Conservation (phyloP, 2,329 filamentous ascomycete species). For the Ophiostoma sp. region DNA sequence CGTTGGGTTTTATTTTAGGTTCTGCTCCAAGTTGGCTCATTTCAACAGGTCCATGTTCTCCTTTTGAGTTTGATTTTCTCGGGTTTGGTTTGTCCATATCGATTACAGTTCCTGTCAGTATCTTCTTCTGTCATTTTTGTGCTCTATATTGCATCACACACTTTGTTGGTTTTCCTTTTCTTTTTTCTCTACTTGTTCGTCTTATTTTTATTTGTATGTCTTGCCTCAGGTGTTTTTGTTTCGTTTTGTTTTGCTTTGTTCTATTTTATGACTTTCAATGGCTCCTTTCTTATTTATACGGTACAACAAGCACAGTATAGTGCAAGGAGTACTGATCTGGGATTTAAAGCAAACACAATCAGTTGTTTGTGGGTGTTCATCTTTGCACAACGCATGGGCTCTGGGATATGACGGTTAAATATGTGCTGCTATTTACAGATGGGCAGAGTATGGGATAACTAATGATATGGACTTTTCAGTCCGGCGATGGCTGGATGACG, state of each 20-base stretch:
- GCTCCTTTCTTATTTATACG: neutral
- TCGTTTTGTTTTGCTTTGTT: neutral
- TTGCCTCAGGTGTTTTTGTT: neutral
- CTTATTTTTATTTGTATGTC: neutral
- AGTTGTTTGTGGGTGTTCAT: neutral
- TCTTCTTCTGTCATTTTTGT: neutral
- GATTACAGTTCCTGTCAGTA: neutral
- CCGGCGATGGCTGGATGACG: neutral
- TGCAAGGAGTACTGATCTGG: neutral
- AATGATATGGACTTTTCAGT: neutral
- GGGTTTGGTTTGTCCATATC: too few species aligned
- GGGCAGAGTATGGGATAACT: neutral
- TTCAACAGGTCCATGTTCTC: neutral
- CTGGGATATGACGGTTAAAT: slow-evolving; percentile 3
- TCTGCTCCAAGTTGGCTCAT: neutral
- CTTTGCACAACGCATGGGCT: neutral
- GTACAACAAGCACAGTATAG: neutral
- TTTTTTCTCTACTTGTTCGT: neutral
- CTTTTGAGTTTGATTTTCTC: neutral
- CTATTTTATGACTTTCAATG: neutral
- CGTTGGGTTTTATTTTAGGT: too few species aligned
- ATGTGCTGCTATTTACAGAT: neutral
- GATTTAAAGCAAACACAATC: neutral
- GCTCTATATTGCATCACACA: neutral
- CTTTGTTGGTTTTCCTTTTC: neutral